Evolutionary conservation across 2,329 filamentous ascomycete genomes (phyloP), one percentile per base, ranked within the genome.

Genomic region (Chrysoporthe austroafricana): DNA sequence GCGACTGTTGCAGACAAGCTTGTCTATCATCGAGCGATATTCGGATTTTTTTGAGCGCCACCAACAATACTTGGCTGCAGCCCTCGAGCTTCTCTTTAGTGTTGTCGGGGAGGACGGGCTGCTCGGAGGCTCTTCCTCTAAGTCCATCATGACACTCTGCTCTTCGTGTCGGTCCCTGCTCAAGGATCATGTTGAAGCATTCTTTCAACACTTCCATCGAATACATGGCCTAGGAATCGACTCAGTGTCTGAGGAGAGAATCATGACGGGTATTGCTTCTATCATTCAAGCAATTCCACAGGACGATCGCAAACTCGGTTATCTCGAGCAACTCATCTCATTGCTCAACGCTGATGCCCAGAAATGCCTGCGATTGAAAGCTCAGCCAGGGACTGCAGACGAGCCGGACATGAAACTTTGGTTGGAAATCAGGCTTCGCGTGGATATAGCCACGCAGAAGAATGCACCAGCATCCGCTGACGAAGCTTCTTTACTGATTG

Each of bases 21-120:
- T 95, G 42, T 85, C 86, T 58, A 79, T 92, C 52, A 88, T 95
- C 52, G 91, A 91, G 71, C 85, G 88, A 36, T 94, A 93, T 74
- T 88, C 91, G 5, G 87, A 90, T 64, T 96, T 92, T 78, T 95
- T 96, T 76, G 86, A 91, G 73, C 85, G 88, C 32, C 88, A 92
- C 74, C 82, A 88, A 1, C 83, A 86, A 43, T 87, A 88, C 69
- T 83, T 96, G 0, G 90, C 91, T 0, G 82, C 88, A 54, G 90
- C 90, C 1, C 81, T 96, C 34, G 91, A 90, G 61, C 88, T 95
- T 57, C 83, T 96, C 0, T 94, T 96, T 75, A 85, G 84, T 43
- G 88, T 91, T 7, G 82, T 95, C 4, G 84, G 85, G 21, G 68
- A 69, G 14, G 88, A 90, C 43, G 79, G 85, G 1, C 79, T 84